Base-by-base conservation (phyloP, 805 yeast species). In the Sungouiella blattae region DNA sequence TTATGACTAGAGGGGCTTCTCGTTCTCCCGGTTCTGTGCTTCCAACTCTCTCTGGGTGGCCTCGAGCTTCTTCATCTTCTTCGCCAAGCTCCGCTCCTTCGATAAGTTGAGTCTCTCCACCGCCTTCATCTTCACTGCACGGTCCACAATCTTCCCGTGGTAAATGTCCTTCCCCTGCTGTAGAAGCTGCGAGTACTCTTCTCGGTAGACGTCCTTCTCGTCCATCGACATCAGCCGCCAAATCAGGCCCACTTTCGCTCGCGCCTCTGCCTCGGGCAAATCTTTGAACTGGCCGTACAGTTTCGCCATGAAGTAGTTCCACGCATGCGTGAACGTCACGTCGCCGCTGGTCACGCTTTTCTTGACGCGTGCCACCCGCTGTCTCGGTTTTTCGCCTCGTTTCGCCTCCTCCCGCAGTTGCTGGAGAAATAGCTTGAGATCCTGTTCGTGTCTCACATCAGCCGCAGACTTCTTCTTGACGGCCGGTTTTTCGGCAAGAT, bases 301-400 rank as follows among this genome's bases (percentile, higher is more conserved):
- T 18, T 47, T 17, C 20, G 52, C 39, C 40, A 50, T 38, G 41
- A 41, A 63, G 37, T 60, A 63, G 48, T 64, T 63, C 66, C 67
- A 63, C 1, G 68, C 67, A 36, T 63, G 57, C 16, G 55, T 55
- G 38, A 51, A 45, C 11, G 56, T 54, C 21, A 62, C 38, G 26
- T 54, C 23, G 30, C 40, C 45, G 8, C 26, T 21, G 14, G 31
- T 22, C 15, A 28, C 18, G 31, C 18, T 23, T 3, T 21, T 12
- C 24, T 28, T 28, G 17, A 28, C 31, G 11, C 31, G 31, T 6
- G 23, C 13, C 15, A 28, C 41, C 30, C 27, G 46, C 27, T 28
- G 40, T 26, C 30, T 35, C 39, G 18, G 32, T 33, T 11, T 36
- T 32, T 26, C 30, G 31, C 26, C 36, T 40, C 22, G 34, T 22